Evolutionary conservation across 768 basidiomycete species (phyloP).

Genomic region (Lentinula lateritia): DNA sequence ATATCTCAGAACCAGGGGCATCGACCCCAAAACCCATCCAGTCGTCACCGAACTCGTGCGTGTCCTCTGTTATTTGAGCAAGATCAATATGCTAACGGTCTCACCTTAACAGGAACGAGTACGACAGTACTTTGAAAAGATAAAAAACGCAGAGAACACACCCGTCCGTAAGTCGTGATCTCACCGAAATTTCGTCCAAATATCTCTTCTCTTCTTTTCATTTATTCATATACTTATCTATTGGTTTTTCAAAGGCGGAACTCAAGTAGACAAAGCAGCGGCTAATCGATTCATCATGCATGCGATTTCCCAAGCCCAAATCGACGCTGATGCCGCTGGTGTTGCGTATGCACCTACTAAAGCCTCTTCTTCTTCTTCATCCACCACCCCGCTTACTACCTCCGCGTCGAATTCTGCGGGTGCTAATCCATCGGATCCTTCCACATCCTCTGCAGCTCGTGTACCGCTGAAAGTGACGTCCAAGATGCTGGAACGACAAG

Average conservation of each 20-base stretch:
- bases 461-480: conserved; percentile 55
- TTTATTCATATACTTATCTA: not conserved
- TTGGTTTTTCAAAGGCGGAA: conserved; percentile 24
- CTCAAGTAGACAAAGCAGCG: conserved; percentile 70
- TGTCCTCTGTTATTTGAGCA: not conserved
- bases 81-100: not conserved
- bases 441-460: conserved; percentile 9
- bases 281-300: conserved; percentile 81
- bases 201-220: not conserved
- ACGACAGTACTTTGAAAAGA: conserved; percentile 78
- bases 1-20: conserved; percentile 73
- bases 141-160: conserved; percentile 67
- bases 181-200: not conserved
- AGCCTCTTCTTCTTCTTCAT: not conserved
- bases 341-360: not conserved
- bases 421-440: not conserved
- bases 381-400: not conserved
- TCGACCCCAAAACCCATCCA: conserved; percentile 76
- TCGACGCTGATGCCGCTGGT: conserved; percentile 28
- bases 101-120: conserved; percentile 56
- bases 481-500: conserved; percentile 69
- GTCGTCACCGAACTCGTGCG: conserved; percentile 68
- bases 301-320: conserved; percentile 64
- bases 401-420: not conserved
- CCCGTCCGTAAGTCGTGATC: conserved; percentile 42